phyloP scores from a whole-genome alignment of 2,329 filamentous ascomycete genomes.

The Fusarium continuum region DNA sequence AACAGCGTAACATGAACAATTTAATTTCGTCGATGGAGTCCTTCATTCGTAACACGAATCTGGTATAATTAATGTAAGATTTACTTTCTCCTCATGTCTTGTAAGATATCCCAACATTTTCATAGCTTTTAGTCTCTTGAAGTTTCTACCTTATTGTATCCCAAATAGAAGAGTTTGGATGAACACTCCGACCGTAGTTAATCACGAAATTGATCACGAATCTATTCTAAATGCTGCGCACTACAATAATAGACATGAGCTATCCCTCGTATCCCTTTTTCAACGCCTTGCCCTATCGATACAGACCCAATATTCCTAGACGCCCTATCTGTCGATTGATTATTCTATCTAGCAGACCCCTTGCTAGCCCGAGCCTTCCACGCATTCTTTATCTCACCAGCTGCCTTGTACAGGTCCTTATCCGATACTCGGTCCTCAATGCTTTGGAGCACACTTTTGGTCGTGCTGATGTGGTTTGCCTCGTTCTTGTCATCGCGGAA shows the following conservation, averaged over 20 bases:
- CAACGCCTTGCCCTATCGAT: constrained; percentile 38
- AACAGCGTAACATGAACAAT: constrained; percentile 15
- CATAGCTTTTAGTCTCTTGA: too few relatives aligned
- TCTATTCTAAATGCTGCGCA: neutral
- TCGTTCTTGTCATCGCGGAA: constrained; percentile 94
- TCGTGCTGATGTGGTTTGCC: constrained; percentile 87
- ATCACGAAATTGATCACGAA: too few relatives aligned
- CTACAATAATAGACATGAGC: neutral
- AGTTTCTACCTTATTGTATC: too few relatives aligned
- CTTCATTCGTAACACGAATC: too few relatives aligned
- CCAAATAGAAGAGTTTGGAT: too few relatives aligned
- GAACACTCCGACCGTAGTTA: too few relatives aligned
- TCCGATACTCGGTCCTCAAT: constrained; percentile 88
- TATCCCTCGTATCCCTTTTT: neutral
- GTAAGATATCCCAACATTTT: too few relatives aligned
- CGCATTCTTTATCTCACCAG: constrained; percentile 75
- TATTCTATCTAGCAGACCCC: constrained; percentile 59
- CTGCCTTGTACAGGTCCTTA: constrained; percentile 77
- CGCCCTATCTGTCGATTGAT: constrained; percentile 20
- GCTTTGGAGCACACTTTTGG: constrained; percentile 87
- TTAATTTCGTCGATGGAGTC: neutral
- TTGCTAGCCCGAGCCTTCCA: constrained; percentile 70
- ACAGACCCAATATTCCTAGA: constrained; percentile 25
- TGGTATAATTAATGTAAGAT: too few relatives aligned
- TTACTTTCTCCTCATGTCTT: too few relatives aligned